Evolutionary conservation across 306 rosid genomes (phyloP), one percentile per base, ranked within the genome.

Genomic region (Rosa chinensis): DNA sequence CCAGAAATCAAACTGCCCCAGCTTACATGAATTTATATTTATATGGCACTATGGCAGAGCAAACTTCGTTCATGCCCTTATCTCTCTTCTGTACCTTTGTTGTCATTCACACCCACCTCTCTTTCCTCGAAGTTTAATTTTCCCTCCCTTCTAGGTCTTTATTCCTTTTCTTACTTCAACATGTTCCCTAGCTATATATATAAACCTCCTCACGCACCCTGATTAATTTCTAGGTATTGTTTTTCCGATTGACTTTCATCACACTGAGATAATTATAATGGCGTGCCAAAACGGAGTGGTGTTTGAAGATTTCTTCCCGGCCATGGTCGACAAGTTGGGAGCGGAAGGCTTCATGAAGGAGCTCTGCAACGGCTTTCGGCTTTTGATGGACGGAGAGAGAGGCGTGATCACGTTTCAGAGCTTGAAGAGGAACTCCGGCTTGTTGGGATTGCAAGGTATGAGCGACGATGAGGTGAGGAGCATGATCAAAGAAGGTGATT

Each of bases 401-500:
- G 86, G 87, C 5, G 78, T 84, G 81, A 92, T 94, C 69, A 94
- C 98, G 2, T 83, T 82, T 28, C 91, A 92, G 86, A 94, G 98
- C 92, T 80, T 94, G 88, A 94, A 88, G 88, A 84, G 3, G 72
- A 94, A 89, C 84, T 80, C 92, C 2, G 90, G 86, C 0, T 72
- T 89, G 88, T 80, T 94, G 56, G 98, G 98, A 12, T 79, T 94
- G 84, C 79, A 89, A 12, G 94, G 90, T 18, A 83, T 90, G 89
- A 88, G 86, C 5, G 93, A 91, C 43, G 97, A 92, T 8, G 98
- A 94, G 75, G 48, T 90, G 16, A 84, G 45, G 84, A 83, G 90
- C 79, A 92, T 94, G 98, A 82, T 94, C 14, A 81, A 79, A 70
- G 98, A 92, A 88, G 98, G 98, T 2, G 98, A 94, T 81, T 77